phyloP scores from a whole-genome alignment of 164 flowering plant genomes.

The Stephania japonica region DNA sequence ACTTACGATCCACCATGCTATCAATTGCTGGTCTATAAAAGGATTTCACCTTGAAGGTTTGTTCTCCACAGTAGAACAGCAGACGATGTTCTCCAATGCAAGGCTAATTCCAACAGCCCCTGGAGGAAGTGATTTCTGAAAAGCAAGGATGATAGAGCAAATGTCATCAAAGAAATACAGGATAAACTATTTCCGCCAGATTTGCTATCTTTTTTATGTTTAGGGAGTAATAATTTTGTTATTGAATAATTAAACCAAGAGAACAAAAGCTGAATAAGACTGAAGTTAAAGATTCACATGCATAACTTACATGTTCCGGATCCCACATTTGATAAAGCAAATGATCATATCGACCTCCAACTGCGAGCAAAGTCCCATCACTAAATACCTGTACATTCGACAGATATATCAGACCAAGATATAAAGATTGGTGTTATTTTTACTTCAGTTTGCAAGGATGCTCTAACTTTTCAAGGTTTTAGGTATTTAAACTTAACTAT shows the following conservation, averaged over 20 bases:
- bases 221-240: neutral
- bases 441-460: neutral
- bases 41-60: slow-evolving; percentile 48
- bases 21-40: neutral
- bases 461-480: neutral
- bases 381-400: slow-evolving; percentile 39
- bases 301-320: slow-evolving; percentile 47
- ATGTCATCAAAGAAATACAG: neutral
- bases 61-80: slow-evolving; percentile 47
- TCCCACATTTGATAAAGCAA: slow-evolving; percentile 64
- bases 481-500: neutral
- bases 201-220: neutral
- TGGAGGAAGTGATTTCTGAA: slow-evolving; percentile 71
- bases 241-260: neutral
- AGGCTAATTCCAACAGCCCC: slow-evolving; percentile 87
- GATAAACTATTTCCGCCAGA: neutral
- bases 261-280: neutral
- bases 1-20: neutral
- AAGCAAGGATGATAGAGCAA: neutral
- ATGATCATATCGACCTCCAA: slow-evolving; percentile 91
- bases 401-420: slow-evolving; percentile 7
- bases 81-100: slow-evolving; percentile 77
- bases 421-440: neutral
- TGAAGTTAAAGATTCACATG: slow-evolving; percentile 7
- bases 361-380: slow-evolving; percentile 69